Conservation (phyloP, 345 rosid genomes). For the Barbarea vulgaris region DNA sequence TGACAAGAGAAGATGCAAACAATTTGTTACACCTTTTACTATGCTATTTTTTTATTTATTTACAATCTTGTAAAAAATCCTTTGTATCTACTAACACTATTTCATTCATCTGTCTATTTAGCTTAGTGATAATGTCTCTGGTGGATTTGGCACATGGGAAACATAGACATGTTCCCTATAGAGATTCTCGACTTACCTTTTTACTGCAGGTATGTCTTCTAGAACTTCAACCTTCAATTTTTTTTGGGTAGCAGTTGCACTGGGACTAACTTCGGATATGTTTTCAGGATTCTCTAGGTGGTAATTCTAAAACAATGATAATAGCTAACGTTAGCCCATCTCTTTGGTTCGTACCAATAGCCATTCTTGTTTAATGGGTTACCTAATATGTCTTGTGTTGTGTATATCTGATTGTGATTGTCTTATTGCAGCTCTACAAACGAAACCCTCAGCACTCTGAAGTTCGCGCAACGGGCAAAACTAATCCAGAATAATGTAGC, state of each 20-base stretch:
- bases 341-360: constrained; percentile 56
- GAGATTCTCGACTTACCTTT: constrained; percentile 98
- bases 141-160: constrained; percentile 97
- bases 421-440: constrained; percentile 65
- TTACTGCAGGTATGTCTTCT: constrained; percentile 74
- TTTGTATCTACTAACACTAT: constrained; percentile 28
- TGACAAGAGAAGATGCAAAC: constrained; percentile 11
- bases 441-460: constrained; percentile 93
- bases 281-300: constrained; percentile 93
- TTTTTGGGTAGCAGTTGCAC: constrained; percentile 8
- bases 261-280: constrained; percentile 33
- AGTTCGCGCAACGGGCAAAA: constrained; percentile 97
- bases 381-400: constrained; percentile 6
- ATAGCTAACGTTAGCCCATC: constrained; percentile 98
- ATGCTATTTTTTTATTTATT: constrained; percentile 10
- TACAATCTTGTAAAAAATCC: neutral
- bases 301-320: constrained; percentile 91
- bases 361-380: constrained; percentile 21
- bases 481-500: constrained; percentile 89
- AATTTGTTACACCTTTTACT: constrained; percentile 9
- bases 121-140: constrained; percentile 94
- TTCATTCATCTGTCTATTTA: constrained; percentile 39
- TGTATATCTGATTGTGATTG: constrained; percentile 29
- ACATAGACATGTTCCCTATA: constrained; percentile 90
- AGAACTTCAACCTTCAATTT: constrained; percentile 25